Conservation (phyloP, 805 yeast genomes). For the Candida anglica region DNA sequence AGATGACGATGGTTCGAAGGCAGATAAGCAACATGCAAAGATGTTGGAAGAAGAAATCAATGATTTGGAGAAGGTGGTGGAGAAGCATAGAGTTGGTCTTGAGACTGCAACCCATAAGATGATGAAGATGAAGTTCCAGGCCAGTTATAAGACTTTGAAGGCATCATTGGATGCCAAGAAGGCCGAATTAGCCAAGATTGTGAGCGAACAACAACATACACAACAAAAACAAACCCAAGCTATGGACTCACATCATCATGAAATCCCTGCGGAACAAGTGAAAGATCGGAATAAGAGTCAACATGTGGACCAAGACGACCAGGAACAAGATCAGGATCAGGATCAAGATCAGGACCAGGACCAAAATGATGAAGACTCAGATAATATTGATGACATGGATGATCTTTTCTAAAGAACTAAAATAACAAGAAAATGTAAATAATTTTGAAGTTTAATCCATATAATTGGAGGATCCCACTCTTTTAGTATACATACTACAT, state of each 20-base stretch:
- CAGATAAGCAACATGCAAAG: constrained; percentile 53
- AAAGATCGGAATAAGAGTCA: constrained; percentile 27
- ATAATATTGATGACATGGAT: constrained; percentile 32
- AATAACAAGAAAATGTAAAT: too few relatives aligned
- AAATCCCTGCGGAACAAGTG: constrained; percentile 23
- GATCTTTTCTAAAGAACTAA: constrained; percentile 26
- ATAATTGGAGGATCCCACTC: too few relatives aligned
- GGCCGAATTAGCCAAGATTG: constrained; percentile 47
- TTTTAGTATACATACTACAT: too few relatives aligned
- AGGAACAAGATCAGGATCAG: constrained; percentile 24
- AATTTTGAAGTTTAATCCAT: too few relatives aligned
- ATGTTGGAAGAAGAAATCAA: constrained; percentile 78
- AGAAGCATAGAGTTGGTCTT: constrained; percentile 68
- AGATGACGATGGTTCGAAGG: constrained; percentile 51
- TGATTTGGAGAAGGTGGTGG: constrained; percentile 75
- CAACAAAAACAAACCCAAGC: constrained; percentile 19
- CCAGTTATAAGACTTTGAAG: constrained; percentile 71
- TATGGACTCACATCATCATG: too few relatives aligned
- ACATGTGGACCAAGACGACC: constrained; percentile 30
- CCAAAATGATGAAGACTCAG: constrained; percentile 14
- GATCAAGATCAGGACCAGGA: constrained; percentile 12
- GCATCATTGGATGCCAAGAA: constrained; percentile 79
- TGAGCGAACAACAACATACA: constrained; percentile 22
- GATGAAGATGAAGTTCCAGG: constrained; percentile 80
- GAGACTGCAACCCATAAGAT: constrained; percentile 76